Evolutionary conservation across 352 stramenopile species (phyloP).

Genomic region (Pythium phragmiticola): DNA sequence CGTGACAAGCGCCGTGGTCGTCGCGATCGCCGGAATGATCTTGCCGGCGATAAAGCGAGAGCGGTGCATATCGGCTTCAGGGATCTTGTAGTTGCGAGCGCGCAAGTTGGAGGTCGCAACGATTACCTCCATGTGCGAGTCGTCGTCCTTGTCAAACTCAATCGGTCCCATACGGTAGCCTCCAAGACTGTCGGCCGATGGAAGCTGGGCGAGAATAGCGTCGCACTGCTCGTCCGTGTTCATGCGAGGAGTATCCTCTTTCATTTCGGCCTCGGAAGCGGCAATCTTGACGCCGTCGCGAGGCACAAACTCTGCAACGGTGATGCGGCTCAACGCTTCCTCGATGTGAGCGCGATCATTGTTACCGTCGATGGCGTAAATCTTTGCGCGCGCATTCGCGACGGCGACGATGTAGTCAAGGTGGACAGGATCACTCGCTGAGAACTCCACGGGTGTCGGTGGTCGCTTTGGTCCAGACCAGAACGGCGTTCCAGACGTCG

Average conservation of each 20-base stretch:
- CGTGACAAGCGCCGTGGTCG: conserved; percentile 98
- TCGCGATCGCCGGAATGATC: conserved; percentile 99
- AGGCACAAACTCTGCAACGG: conserved; percentile 93
- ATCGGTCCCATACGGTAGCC: conserved; percentile 93
- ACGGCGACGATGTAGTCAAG: conserved; percentile 96
- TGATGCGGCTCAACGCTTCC: conserved; percentile 77
- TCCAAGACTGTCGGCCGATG: conserved; percentile 72
- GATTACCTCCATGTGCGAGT: conserved; percentile 98
- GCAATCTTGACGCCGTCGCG: conserved; percentile 97
- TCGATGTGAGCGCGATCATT: conserved; percentile 62
- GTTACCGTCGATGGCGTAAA: conserved; percentile 91
- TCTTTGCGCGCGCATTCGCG: conserved; percentile 93
- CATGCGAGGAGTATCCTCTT: conserved; percentile 67
- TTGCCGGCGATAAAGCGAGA: conserved; percentile 99
- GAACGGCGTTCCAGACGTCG: conserved; percentile 95
- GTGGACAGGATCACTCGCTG: conserved; percentile 89
- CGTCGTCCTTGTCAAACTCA: conserved; percentile 99
- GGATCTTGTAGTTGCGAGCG: conserved; percentile 98
- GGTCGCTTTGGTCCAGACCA: conserved; percentile 98
- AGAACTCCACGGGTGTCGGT: conserved; percentile 93
- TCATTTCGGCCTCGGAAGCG: conserved; percentile 96
- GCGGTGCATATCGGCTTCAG: conserved; percentile 96
- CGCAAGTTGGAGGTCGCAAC: conserved; percentile 97
- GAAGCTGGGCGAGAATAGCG: conserved; percentile 83
- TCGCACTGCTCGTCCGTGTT: conserved; percentile 75